Conservation (phyloP, 2,329 filamentous ascomycete species). For the Endoconidiophora laricicola region DNA sequence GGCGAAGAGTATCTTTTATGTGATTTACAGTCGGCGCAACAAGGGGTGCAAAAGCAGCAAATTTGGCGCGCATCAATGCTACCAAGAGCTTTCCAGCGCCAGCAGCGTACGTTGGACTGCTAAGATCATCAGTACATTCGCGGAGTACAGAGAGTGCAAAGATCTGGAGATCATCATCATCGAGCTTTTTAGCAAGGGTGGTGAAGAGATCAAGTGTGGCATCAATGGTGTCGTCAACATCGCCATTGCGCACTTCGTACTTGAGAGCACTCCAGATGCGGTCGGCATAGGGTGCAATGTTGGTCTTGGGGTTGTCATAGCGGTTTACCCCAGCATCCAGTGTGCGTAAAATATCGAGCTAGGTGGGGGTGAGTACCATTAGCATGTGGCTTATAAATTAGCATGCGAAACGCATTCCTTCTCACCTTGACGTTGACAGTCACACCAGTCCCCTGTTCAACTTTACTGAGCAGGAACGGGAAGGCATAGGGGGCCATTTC, state of each 20-base stretch:
- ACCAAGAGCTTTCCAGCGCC: constrained; percentile 35
- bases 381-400: not conserved
- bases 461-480: constrained; percentile 37
- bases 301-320: constrained; percentile 30
- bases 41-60: constrained; percentile 31
- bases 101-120: constrained; percentile 34
- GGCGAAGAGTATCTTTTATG: constrained; percentile 32
- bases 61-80: constrained; percentile 32
- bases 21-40: constrained; percentile 30
- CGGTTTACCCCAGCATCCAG: constrained; percentile 35
- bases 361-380: constrained; percentile 3
- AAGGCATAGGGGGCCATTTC: constrained; percentile 29
- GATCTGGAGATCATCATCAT: constrained; percentile 26
- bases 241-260: constrained; percentile 45
- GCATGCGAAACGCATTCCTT: not conserved
- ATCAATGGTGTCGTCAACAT: constrained; percentile 39
- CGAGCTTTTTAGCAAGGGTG: constrained; percentile 29
- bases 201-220: constrained; percentile 38
- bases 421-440: constrained; percentile 40
- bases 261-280: constrained; percentile 44
- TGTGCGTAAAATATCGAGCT: constrained; percentile 40
- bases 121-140: constrained; percentile 37
- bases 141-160: constrained; percentile 33
- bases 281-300: constrained; percentile 31
- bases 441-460: constrained; percentile 42